A percentile compares a stretch with the other conserved stretches of the same genome.
Evolutionary conservation across 805 yeast genomes (phyloP).

Genomic region (Kodamaea hsintzibuensis): DNA sequence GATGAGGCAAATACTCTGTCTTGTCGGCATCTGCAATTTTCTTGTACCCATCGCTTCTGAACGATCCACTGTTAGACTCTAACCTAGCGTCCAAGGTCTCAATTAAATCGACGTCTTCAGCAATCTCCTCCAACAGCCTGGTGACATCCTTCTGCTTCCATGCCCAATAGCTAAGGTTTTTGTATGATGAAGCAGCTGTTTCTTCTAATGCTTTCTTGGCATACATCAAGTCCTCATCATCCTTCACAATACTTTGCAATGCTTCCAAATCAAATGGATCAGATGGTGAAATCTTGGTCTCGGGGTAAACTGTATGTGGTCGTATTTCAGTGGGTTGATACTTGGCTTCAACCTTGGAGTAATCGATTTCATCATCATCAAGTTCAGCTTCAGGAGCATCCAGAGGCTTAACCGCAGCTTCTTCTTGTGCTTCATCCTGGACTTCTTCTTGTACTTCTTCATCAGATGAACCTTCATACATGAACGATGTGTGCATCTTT

Average conservation of each 20-base stretch:
- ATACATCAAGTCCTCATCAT: constrained; percentile 68
- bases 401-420: constrained; percentile 10
- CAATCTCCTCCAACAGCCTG: constrained; percentile 24
- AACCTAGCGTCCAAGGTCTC: constrained; percentile 31
- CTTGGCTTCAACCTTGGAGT: constrained; percentile 27
- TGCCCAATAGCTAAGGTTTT: constrained; percentile 59
- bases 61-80: constrained; percentile 56
- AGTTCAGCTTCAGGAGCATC: constrained; percentile 17
- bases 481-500: constrained; percentile 27
- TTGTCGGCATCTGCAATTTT: constrained; percentile 75
- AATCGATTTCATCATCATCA: constrained; percentile 25
- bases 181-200: constrained; percentile 20
- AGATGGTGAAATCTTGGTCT: constrained; percentile 32
- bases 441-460: constrained; percentile 29
- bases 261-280: constrained; percentile 44
- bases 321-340: constrained; percentile 53
- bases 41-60: constrained; percentile 69
- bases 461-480: constrained; percentile 39
- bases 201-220: constrained; percentile 45
- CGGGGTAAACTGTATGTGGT: constrained; percentile 59
- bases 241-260: constrained; percentile 59
- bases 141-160: constrained; percentile 53
- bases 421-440: constrained; percentile 18
- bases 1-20: constrained; percentile 77
- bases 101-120: constrained; percentile 28